phyloP scores from a whole-genome alignment of 176 grass and related monocot genomes.

The Hsuehochloa calcarea region DNA sequence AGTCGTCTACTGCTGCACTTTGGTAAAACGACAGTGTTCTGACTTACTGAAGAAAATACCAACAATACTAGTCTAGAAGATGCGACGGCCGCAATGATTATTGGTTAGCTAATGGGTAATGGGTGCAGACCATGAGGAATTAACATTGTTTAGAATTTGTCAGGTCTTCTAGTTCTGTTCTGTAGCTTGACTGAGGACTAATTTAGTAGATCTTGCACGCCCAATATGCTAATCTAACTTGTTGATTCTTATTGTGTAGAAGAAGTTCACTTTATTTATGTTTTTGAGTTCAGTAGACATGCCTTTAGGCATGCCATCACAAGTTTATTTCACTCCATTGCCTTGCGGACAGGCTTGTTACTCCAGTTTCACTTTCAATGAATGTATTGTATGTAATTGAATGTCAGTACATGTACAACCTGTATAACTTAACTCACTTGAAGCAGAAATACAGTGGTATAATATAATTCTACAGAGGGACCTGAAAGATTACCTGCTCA shows the following conservation, averaged over 20 bases:
- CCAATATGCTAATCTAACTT: too few species aligned
- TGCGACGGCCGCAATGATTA: too few species aligned
- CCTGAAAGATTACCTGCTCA: not conserved
- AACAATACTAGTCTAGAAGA: too few species aligned
- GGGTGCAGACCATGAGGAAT: too few species aligned
- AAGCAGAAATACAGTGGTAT: not conserved
- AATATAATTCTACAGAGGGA: not conserved
- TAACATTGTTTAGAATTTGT: too few species aligned
- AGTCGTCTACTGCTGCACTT: not conserved
- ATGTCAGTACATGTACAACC: not conserved
- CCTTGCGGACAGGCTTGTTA: not conserved
- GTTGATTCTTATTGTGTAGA: too few species aligned
- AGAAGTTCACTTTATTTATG: too few species aligned
- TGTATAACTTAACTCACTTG: not conserved
- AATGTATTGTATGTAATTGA: not conserved
- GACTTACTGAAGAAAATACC: not conserved
- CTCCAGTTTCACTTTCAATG: not conserved
- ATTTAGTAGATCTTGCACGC: too few species aligned
- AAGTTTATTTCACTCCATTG: not conserved
- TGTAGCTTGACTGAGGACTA: too few species aligned
- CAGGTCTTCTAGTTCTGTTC: too few species aligned
- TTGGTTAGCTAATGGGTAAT: too few species aligned
- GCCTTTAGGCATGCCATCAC: not conserved
- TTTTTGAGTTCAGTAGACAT: not conserved
- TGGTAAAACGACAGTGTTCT: not conserved